These are phyloP conservation scores for Flaveria bidentis DNA, from an alignment of 129 eudicot species.

Conservation along the genomic window DNA sequence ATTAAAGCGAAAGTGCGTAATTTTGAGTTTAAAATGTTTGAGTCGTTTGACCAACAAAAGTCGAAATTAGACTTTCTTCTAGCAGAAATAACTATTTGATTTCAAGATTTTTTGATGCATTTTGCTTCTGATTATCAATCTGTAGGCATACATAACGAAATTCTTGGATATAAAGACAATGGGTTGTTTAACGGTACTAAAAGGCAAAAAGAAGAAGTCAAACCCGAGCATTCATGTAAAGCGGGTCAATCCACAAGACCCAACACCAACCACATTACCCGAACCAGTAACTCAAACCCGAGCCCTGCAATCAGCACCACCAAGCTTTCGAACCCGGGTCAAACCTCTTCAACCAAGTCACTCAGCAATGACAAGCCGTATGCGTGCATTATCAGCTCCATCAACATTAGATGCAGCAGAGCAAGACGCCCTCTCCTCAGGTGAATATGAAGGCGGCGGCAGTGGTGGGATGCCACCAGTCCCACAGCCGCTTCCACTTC, in stretches of 20 bases:
- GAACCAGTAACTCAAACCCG: constrained; percentile 59
- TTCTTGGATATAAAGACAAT: constrained; percentile 32
- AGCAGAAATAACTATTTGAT: not conserved
- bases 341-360: constrained; percentile 55
- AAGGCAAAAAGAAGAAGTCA: constrained; percentile 73
- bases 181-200: constrained; percentile 88
- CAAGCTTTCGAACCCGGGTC: constrained; percentile 72
- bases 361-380: constrained; percentile 35
- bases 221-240: constrained; percentile 50
- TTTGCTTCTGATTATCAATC: constrained; percentile 10
- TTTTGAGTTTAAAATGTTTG: constrained; percentile 1
- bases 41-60: not conserved
- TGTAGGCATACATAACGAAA: constrained; percentile 24
- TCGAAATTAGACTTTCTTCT: not conserved
- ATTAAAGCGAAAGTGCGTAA: not conserved
- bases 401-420: constrained; percentile 69
- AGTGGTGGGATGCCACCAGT: constrained; percentile 53
- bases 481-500: constrained; percentile 96
- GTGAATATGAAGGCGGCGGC: constrained; percentile 49
- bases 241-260: constrained; percentile 67
- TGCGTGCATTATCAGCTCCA: constrained; percentile 76
- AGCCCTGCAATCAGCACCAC: constrained; percentile 81
- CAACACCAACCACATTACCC: constrained; percentile 72
- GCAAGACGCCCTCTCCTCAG: constrained; percentile 53
- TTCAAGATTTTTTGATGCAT: constrained; percentile 11